Evolutionary conservation across 331 rosid genomes (phyloP), one percentile per base, ranked within the genome.

Genomic region (Stylosanthes scabra): DNA sequence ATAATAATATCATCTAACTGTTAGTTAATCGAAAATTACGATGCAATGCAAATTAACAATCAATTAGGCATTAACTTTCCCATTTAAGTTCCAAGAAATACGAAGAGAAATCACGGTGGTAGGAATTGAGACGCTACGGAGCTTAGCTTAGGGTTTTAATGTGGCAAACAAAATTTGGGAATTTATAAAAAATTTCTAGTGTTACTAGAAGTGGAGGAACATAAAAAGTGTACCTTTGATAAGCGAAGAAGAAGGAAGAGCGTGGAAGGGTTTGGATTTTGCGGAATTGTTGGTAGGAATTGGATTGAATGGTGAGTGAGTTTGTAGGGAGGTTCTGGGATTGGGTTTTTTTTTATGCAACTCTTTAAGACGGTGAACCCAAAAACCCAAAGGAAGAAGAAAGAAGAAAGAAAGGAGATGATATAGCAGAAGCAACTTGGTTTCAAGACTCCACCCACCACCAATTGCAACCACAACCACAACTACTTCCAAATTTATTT

Each of bases 1-100:
- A 47, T 34, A 68, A 78, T 51, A 74, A 50, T 28, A 58, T 70
- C 34, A 74, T 45, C 14, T 4, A 68, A 55, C 70, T 54, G 44
- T 63, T 41, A 39, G 29, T 11, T 1, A 37, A 42, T 52, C 27
- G n/a, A 49, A 49, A 9, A 59, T 55, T 14, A 55, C 14, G 62
- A 50, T 8, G n/a, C 57, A 34, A 34, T 34, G 39, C 39, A 34
- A 34, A 34, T 3, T 34, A 34, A 34, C 39, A 34, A 34, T 57
- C 50, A 71, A 59, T 60, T 0, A 42, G 66, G 40, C 47, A 52
- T 34, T 34, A 4, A 34, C 46, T 42, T 34, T 12, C 42, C 63
- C 46, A 34, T 34, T 34, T 34, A 4, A 34, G 39, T 34, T 34
- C 6, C 39, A 3, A 34, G 39, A 34, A 20, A 20, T 20, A 20